phyloP scores from a whole-genome alignment of 1,284 basidiomycete genomes.

The Puccinia novopanici region DNA sequence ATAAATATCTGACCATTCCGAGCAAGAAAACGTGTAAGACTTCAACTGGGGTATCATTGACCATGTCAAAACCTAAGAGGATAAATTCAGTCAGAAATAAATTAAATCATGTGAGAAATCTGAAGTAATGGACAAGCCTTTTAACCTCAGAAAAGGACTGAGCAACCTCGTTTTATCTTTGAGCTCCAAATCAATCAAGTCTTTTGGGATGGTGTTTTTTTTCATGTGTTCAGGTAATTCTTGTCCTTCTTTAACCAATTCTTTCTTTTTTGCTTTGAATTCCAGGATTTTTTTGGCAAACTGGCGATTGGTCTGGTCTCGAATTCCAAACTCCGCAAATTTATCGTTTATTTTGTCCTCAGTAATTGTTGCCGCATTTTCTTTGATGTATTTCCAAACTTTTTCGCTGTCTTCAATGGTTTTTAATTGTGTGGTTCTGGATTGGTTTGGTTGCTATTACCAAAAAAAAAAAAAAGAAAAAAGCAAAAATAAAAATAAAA shows the following conservation, averaged over 20 bases:
- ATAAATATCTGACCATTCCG: neutral
- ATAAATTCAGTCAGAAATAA: no score
- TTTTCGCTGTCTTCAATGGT: neutral
- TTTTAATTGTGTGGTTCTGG: neutral
- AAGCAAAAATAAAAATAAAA: constrained; percentile 1
- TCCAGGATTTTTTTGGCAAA: constrained; percentile 1
- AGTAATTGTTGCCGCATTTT: neutral
- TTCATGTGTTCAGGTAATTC: neutral
- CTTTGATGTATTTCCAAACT: neutral
- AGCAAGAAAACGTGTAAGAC: no score
- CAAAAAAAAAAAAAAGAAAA: neutral
- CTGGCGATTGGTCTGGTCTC: neutral
- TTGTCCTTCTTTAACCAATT: neutral
- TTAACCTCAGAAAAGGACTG: neutral
- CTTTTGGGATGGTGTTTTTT: no score
- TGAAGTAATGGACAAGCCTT: no score
- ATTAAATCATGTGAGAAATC: no score
- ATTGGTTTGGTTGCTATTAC: neutral
- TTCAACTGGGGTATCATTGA: constrained; percentile 55
- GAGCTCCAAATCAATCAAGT: neutral
- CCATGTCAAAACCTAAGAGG: constrained; percentile 62
- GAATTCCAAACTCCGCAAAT: neutral
- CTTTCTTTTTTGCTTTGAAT: neutral
- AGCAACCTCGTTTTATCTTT: neutral
- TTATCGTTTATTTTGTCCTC: neutral